Base-by-base conservation (phyloP, 2,329 filamentous ascomycete species). In the Colletotrichum chrysophilum region DNA sequence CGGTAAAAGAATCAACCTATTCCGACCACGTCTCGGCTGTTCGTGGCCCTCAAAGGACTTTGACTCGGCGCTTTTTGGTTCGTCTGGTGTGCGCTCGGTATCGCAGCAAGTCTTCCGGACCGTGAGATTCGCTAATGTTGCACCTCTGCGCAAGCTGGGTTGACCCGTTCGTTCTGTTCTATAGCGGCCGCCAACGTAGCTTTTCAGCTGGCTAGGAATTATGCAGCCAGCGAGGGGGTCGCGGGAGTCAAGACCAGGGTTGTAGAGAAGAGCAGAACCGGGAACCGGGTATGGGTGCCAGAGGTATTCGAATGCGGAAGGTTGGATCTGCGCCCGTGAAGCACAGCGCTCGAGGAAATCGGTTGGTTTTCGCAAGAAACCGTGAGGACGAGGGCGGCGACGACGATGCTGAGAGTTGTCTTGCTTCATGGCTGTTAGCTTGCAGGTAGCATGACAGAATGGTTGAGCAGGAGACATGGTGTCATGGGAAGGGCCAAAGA, bases 371-470 rank as follows among this genome's bases (percentile, higher is more conserved):
- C 36, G 65, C 28, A 36, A 56, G 65, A 56, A 67, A 26, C 62
- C 62, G 34, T 48, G 36, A 18, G 28, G 30, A 34, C 58, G 61
- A 38, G 34, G 52, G 30, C 24, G 52, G 7, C n/a, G n/a, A 21
- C n/a, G n/a, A 21, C 21, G 58, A 16, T 55, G 24, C 48, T 61
- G 21, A 26, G 24, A 48, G 26, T 38, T 38, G 13, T 71, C 68
- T 66, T 24, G 7, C 36, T 61, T n/a, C 61, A 66, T 71, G 61
- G 26, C 38, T 24, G 28, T 75, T 66, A 75, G 72, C 68, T 61
- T 66, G n/a, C n/a, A n/a, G n/a, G 68, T 36, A 75, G 52, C 55
- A 61, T 18, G 58, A 32, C 28, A 32, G n/a, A 21, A 34, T 34
- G 58, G 58, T n/a, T n/a, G 28, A 28, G 34, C 60, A 66, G 68